A percentile compares a stretch with the other conserved stretches of the same genome.
phyloP scores from a whole-genome alignment of 2,329 filamentous ascomycete species.

The Ambrosiella cleistominuta region DNA sequence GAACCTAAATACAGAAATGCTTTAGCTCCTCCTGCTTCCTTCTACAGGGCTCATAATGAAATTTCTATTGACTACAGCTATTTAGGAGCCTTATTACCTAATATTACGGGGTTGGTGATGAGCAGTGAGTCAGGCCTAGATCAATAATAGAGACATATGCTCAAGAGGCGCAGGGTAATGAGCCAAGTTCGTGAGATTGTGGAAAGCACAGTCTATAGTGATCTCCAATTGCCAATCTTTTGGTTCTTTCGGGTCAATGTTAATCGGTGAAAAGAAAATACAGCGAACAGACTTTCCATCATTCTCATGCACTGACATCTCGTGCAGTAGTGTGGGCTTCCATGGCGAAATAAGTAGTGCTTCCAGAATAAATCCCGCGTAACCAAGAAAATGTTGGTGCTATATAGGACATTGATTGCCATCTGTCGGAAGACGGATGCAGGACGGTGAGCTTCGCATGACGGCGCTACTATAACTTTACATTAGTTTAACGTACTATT shows the following conservation, averaged over 20 bases:
- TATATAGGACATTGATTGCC: too few relatives aligned
- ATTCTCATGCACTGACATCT: neutral
- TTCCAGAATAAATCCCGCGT: constrained; percentile 1
- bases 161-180: neutral
- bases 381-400: too few relatives aligned
- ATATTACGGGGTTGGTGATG: neutral
- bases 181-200: too few relatives aligned
- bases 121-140: neutral
- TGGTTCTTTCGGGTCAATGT: too few relatives aligned
- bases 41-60: neutral
- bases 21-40: neutral
- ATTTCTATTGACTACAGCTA: neutral
- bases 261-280: neutral
- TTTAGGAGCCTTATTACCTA: neutral
- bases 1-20: neutral
- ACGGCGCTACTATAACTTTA: neutral
- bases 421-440: neutral
- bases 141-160: neutral
- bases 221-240: too few relatives aligned
- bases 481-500: too few relatives aligned
- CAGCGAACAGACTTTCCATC: neutral
- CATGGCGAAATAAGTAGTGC: neutral
- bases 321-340: neutral
- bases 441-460: neutral
- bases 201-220: too few relatives aligned